These are phyloP conservation scores for Candida sanyaensis DNA, from an alignment of 1,139 yeast species.

Conservation along the genomic window DNA sequence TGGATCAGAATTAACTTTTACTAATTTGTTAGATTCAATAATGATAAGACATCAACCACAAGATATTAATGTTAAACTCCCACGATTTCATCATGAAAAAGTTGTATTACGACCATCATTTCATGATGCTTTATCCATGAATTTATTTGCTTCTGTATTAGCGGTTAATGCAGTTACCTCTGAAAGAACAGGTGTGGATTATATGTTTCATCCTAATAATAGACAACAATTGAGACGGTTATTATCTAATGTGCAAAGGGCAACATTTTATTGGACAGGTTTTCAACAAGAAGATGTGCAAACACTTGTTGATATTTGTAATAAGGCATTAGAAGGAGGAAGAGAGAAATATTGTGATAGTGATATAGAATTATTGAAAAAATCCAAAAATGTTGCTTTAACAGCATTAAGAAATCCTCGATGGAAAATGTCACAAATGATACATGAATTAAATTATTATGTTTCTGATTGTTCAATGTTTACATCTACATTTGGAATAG, in stretches of 20 bases:
- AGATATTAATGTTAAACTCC: constrained; percentile 61
- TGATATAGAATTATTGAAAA: constrained; percentile 42
- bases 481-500: constrained; percentile 44
- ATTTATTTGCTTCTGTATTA: constrained; percentile 63
- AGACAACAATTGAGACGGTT: constrained; percentile 55
- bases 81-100: constrained; percentile 58
- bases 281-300: constrained; percentile 59
- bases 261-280: constrained; percentile 77
- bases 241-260: constrained; percentile 61
- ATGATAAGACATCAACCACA: constrained; percentile 56
- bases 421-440: constrained; percentile 57
- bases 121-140: constrained; percentile 60
- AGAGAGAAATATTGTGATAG: constrained; percentile 34
- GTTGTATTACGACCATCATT: constrained; percentile 60
- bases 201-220: constrained; percentile 67
- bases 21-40: constrained; percentile 43
- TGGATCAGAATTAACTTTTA: constrained; percentile 44
- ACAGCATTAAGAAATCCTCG: constrained; percentile 50
- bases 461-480: constrained; percentile 43
- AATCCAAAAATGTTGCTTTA: constrained; percentile 46
- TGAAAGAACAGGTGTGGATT: constrained; percentile 65
- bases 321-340: constrained; percentile 35
- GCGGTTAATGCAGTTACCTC: constrained; percentile 77
- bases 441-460: constrained; percentile 67
- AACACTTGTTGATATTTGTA: constrained; percentile 50